Evolutionary conservation across 2,329 filamentous ascomycete genomes (phyloP), one percentile per base, ranked within the genome.

Genomic region (Sporothrix variecibatus): DNA sequence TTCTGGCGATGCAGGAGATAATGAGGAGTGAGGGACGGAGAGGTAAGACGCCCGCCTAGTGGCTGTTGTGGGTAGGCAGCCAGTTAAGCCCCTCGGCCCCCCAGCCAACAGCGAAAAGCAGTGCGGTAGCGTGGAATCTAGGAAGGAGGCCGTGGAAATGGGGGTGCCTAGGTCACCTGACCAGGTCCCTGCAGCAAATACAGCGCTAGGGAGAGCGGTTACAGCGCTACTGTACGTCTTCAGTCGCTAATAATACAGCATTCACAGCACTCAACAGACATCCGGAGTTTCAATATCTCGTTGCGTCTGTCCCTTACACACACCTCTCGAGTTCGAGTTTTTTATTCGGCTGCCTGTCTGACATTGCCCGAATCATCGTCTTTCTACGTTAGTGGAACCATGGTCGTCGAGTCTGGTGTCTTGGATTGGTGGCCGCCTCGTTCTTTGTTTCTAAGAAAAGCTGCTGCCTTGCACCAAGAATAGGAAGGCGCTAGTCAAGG

Each of bases 301-400:
- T 34, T 34, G 65, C 65, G 65, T n/a, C n/a, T n/a, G 3, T 34
- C 46, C 17, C 15, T 6, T 9, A 9, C 53, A 28, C 53, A n/a
- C 31, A 34, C 12, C 40, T 12, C 40, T 7, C 40, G 15, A 49
- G 43, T 12, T 46, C 38, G 38, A 67, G 38, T 67, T 43, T 64
- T 60, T 72, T 64, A 72, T 64, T 72, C 56, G 70, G 70, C 56
- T 72, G 70, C 70, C 70, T 72, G 40, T 46, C 60, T 43, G 40
- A 6, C 17, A 23, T 58, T n/a, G 34, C 64, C 11, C 11, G 23
- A 31, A 3, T 60, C 58, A 12, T 49, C 40, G n/a, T 34, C 49
- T 23, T 9, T 53, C 8, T 53, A 1, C n/a, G 23, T 26, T 38
- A 20, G 67, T 70, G 49, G 49, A 38, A 46, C 51, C 53, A 53